A percentile compares a stretch with the other conserved stretches of the same genome.
These are phyloP conservation scores for Ogataea paraovalis DNA, from an alignment of 805 yeast genomes.

Conservation along the genomic window DNA sequence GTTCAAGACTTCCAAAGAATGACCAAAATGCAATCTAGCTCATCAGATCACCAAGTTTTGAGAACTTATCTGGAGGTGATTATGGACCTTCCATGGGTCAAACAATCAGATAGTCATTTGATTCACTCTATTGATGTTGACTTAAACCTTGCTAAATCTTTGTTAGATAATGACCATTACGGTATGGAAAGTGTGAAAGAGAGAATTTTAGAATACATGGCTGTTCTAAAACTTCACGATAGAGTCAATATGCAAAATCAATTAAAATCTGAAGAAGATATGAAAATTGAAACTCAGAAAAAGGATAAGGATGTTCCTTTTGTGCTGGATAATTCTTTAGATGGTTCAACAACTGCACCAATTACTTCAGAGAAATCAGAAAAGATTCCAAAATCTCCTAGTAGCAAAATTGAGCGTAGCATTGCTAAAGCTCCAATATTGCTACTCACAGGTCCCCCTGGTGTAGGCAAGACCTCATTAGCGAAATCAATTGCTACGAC, in stretches of 20 bases:
- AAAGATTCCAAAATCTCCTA: neutral
- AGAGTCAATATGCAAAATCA: slow-evolving; percentile 13
- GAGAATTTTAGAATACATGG: slow-evolving; percentile 72
- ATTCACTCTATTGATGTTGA: slow-evolving; percentile 37
- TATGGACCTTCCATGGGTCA: slow-evolving; percentile 58
- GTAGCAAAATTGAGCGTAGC: neutral
- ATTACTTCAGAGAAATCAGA: neutral
- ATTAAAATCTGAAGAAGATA: neutral
- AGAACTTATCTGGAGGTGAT: slow-evolving; percentile 62
- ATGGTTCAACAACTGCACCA: neutral
- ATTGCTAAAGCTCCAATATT: slow-evolving; percentile 60
- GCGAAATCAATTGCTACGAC: slow-evolving; percentile 79
- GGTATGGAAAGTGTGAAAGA: slow-evolving; percentile 73
- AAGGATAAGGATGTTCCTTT: neutral
- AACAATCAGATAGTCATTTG: slow-evolving; percentile 23
- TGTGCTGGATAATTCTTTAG: slow-evolving; percentile 3
- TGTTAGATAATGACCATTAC: slow-evolving; percentile 71
- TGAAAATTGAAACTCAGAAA: slow-evolving; percentile 1
- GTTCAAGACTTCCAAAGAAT: slow-evolving; percentile 53
- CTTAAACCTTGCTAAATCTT: slow-evolving; percentile 47
- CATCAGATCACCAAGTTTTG: slow-evolving; percentile 61
- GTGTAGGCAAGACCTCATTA: slow-evolving; percentile 86
- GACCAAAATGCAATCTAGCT: slow-evolving; percentile 49
- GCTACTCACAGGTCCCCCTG: slow-evolving; percentile 87
- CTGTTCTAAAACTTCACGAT: slow-evolving; percentile 61